Conservation (phyloP, 768 basidiomycete species). For the Daedaleopsis sinensis region DNA sequence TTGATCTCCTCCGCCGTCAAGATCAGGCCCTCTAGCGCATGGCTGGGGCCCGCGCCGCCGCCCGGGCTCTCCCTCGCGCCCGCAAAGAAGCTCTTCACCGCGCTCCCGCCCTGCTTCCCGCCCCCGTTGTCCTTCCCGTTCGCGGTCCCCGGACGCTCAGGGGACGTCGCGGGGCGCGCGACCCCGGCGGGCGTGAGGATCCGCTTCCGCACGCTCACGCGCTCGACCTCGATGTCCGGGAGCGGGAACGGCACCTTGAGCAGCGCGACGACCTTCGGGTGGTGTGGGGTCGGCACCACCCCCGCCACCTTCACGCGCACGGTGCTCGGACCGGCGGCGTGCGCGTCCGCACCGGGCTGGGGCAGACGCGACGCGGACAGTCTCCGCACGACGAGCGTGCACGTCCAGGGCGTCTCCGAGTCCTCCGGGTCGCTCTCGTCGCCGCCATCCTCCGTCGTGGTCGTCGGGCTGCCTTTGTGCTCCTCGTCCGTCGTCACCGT, state of each 20-base stretch:
- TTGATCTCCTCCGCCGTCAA: constrained; percentile 93
- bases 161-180: constrained; percentile 28
- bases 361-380: constrained; percentile 26
- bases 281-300: constrained; percentile 90
- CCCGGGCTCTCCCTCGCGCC: constrained; percentile 12
- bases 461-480: constrained; percentile 10
- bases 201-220: constrained; percentile 54
- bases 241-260: constrained; percentile 90
- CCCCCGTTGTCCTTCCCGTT: constrained; percentile 26
- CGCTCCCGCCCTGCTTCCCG: constrained; percentile 24
- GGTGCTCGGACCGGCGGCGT: constrained; percentile 14
- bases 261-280: constrained; percentile 92
- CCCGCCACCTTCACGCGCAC: constrained; percentile 74
- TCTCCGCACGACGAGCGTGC: constrained; percentile 71
- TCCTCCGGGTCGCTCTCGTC: constrained; percentile 95
- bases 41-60: constrained; percentile 3
- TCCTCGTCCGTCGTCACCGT: constrained; percentile 22
- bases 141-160: constrained; percentile 10
- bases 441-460: constrained; percentile 47
- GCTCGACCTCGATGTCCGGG: constrained; percentile 77
- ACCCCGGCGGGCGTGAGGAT: constrained; percentile 40
- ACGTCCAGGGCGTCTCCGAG: constrained; percentile 95
- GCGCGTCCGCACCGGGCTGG: neutral
- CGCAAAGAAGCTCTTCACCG: constrained; percentile 8
- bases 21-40: constrained; percentile 47